Evolutionary conservation across 2,329 filamentous ascomycete species (phyloP), one percentile per base, ranked within the genome.

Genomic region (Fusarium xyrophilum): DNA sequence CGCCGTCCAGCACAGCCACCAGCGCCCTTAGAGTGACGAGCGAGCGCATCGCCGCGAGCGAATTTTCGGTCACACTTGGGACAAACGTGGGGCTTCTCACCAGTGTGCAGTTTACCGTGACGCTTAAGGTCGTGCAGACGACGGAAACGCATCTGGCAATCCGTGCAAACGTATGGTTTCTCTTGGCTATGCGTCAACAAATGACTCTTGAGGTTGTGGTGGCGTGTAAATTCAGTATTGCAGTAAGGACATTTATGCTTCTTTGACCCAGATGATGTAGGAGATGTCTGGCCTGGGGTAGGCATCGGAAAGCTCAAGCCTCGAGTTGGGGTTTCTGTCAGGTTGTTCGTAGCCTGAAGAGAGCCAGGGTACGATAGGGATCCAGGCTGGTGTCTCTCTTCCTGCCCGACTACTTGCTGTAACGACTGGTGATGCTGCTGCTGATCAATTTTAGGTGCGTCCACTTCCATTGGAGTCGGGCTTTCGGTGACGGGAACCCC

Each of bases 221-320:
- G 96, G 44, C 96, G 89, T 30, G 96, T 99, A 73, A 99, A 99
- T 75, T 97, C 96, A 8, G 96, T 97, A 39, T 93, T 89, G 83
- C 96, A 99, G 78, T 97, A 97, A 1, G 93, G 95, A 76, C 96
- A 99, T 79, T 96, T 97, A 82, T 99, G 95, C 75, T 96, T 95
- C 82, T 97, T 97, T 54, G 87, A 85, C 19, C 73, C 73, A 5
- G 81, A 80, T 28, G 89, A 89, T 1, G 91, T 90, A 9, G 93
- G 82, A 72, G 74, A 84, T 60, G 68, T 82, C 77, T 74, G 83
- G 69, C 73, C 77, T 32, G 70, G 75, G 2, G 80, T 79, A 23
- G 84, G 79, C 79, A 88, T 84, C 11, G 87, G 86, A 67, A 88
- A 83, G 72, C 83, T 89, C 81, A 88, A 85, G 30, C 83, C 84